These are phyloP conservation scores for Carpinus viminea DNA, from an alignment of 306 rosid species.

Conservation along the genomic window DNA sequence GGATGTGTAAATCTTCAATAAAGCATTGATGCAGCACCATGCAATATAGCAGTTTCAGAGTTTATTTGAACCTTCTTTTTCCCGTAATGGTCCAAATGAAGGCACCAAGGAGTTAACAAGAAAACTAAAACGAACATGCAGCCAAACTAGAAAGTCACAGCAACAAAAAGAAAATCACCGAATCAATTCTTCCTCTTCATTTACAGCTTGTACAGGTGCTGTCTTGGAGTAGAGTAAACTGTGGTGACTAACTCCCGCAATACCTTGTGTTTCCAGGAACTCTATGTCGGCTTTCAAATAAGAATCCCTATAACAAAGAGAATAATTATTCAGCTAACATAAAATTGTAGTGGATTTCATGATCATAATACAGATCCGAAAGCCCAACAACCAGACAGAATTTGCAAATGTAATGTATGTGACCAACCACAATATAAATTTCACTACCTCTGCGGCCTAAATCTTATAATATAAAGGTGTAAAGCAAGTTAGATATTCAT, in stretches of 20 bases:
- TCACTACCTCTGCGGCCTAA: neutral
- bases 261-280: conserved; percentile 71
- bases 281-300: conserved; percentile 56
- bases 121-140: conserved; percentile 6
- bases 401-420: conserved; percentile 8
- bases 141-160: neutral
- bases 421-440: conserved; percentile 6
- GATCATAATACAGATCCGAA: neutral
- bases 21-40: neutral
- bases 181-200: conserved; percentile 48
- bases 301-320: conserved; percentile 51
- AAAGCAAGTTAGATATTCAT: neutral
- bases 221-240: conserved; percentile 88
- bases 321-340: conserved; percentile 13
- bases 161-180: conserved; percentile 45
- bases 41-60: neutral
- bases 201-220: conserved; percentile 54
- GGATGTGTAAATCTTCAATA: neutral
- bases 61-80: neutral
- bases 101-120: neutral
- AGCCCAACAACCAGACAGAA: neutral
- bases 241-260: conserved; percentile 94
- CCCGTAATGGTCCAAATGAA: neutral
- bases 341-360: neutral
- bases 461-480: neutral